Percentiles rank a stretch among this genome's conserved stretches.
These are phyloP conservation scores for Aspergillus arachidicola DNA, from an alignment of 2,329 filamentous ascomycete genomes.

Conservation along the genomic window DNA sequence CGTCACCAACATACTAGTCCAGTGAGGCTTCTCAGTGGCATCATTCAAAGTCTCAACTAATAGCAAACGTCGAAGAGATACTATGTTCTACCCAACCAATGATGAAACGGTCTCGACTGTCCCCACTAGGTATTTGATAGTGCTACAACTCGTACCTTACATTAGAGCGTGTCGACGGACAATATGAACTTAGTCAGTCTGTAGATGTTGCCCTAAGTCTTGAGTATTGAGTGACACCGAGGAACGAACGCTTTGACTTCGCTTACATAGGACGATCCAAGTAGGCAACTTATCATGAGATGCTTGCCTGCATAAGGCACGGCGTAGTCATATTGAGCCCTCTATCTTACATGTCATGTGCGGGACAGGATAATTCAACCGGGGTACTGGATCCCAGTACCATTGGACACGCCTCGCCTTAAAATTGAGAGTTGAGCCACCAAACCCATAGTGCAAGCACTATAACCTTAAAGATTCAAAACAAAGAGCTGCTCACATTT, in stretches of 20 bases:
- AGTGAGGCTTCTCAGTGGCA: background rate
- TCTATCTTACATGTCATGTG: conserved; percentile 2
- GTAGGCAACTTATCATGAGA: conserved; percentile 1
- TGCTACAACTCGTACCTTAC: conserved; percentile 14
- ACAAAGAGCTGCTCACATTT: conserved; percentile 14
- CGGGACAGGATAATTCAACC: background rate
- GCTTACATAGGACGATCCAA: background rate
- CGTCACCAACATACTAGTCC: background rate
- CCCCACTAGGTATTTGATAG: conserved; percentile 13
- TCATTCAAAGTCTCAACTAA: background rate
- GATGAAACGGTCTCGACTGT: conserved; percentile 19
- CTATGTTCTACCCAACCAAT: conserved; percentile 11
- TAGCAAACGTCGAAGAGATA: conserved; percentile 10
- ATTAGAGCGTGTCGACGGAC: background rate
- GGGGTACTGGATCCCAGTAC: conserved; percentile 2
- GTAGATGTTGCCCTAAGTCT: too few relatives aligned
- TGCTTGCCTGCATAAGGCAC: conserved; percentile 7
- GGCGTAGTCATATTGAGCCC: background rate
- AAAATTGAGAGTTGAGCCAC: conserved; percentile 9
- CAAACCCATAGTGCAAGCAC: conserved; percentile 2
- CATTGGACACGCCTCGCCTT: background rate
- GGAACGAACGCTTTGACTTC: background rate
- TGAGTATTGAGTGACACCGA: background rate
- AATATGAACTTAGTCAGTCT: background rate
- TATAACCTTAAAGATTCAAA: conserved; percentile 1